Percentiles rank a stretch among this genome's conserved stretches.
Evolutionary conservation across 768 basidiomycete genomes (phyloP).

Genomic region (Sutorius australiensis): DNA sequence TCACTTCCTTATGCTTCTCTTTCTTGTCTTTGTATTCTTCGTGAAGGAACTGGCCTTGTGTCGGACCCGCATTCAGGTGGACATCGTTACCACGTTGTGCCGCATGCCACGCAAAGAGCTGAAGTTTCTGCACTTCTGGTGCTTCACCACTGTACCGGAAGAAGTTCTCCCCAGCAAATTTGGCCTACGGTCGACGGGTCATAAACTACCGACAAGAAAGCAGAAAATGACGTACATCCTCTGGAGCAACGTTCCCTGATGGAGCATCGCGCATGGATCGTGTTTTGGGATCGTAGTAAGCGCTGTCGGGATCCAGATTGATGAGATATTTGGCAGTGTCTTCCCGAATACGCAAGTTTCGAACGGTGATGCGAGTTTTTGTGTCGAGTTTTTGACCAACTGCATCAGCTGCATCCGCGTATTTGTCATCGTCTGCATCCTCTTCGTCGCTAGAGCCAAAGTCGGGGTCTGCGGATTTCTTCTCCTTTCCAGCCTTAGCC

Average conservation of each 20-base stretch:
- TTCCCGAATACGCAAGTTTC: conserved; percentile 97
- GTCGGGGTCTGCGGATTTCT: conserved; percentile 74
- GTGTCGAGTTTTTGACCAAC: conserved; percentile 98
- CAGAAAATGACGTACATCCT: conserved; percentile 62
- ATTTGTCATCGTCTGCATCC: conserved; percentile 95
- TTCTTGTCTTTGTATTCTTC: conserved; percentile 90
- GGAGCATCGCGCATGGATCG: conserved; percentile 99
- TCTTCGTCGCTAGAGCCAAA: conserved; percentile 97
- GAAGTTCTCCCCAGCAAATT: conserved; percentile 97
- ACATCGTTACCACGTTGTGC: conserved; percentile 91
- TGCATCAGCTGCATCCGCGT: conserved; percentile 95
- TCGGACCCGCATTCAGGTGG: conserved; percentile 94
- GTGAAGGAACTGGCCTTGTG: conserved; percentile 89
- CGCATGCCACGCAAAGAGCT: conserved; percentile 97
- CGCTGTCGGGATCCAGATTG: conserved; percentile 91
- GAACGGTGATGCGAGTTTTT: conserved; percentile 96
- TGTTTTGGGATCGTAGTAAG: conserved; percentile 99
- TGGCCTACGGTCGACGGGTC: conserved; percentile 46
- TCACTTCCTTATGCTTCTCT: conserved; percentile 83
- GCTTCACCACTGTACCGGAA: conserved; percentile 88
- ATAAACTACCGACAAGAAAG: background rate
- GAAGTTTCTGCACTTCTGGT: conserved; percentile 85
- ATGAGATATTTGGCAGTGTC: conserved; percentile 99
- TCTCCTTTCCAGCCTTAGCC: conserved; percentile 83
- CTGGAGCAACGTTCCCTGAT: conserved; percentile 65